Base-by-base conservation (phyloP, 2,329 filamentous ascomycete genomes). In the Exophiala lecanii-corni region DNA sequence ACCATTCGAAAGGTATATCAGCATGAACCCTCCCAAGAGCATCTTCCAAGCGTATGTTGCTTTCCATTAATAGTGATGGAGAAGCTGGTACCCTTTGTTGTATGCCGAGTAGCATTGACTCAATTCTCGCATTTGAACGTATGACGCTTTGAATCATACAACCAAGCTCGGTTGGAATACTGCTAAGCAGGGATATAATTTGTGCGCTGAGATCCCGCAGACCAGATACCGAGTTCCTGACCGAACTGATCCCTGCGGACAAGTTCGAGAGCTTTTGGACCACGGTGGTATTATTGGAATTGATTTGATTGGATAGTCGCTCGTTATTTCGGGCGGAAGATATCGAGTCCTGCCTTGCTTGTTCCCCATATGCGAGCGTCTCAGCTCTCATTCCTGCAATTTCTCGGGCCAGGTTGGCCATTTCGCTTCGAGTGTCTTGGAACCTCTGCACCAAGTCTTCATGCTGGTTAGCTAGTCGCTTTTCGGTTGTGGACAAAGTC, bases 1-100 rank as follows among this genome's bases (percentile, higher is more conserved):
- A 39, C 36, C 36, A 39, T 26, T 39, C 20, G 16, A 16, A 39
- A n/a, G 36, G 36, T 9, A 39, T 10, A 12, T 25, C 20, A 17
- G 13, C 5, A 26, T 9, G 3, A 3, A 28, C 18, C 30, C 30
- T 32, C 9, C 36, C 36, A 4, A 39, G 23, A 7, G 36, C 36
- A 16, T 39, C 36, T 17, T 39, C 36, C 3, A 39, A 39, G 15
- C 19, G 13, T 21, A 39, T 17, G 23, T 30, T 39, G 4, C 21
- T 12, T 6, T 39, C 19, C 5, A 39, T 13, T 3, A 12, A 16
- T n/a, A 26, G 25, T 13, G 36, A 26, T 10, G 36, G 36, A n/a
- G 18, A 10, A 7, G 36, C 19, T 9, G 36, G 18, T n/a, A 38
- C 16, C 10, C 26, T 38, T 17, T 38, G 9, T 9, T 38, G 9